These are phyloP conservation scores for Orbilia brochopaga DNA, from an alignment of 2,329 filamentous ascomycete genomes.

Conservation along the genomic window DNA sequence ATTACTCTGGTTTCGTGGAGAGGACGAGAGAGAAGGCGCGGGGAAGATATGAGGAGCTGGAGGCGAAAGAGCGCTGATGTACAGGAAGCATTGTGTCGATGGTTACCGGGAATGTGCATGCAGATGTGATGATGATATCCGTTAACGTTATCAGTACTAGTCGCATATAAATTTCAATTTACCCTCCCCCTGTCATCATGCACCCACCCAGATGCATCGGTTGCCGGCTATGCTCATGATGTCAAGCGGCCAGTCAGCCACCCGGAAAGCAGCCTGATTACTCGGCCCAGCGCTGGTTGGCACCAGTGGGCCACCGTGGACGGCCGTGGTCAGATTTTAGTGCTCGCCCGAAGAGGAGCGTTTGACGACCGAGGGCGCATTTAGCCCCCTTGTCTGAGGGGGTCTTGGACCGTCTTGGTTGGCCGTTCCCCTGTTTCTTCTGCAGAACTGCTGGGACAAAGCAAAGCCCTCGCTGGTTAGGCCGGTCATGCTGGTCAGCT, in stretches of 20 bases:
- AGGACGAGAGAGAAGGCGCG: slow-evolving; percentile 71
- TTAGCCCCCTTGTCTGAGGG: slow-evolving; percentile 1
- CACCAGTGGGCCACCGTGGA: not conserved
- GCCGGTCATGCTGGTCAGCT: slow-evolving; percentile 17
- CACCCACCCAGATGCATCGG: too few relatives aligned
- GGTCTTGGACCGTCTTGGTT: too few relatives aligned
- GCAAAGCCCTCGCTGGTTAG: slow-evolving; percentile 17
- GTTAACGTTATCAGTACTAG: not conserved
- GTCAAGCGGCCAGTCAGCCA: slow-evolving; percentile 7
- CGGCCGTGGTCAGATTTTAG: slow-evolving; percentile 41
- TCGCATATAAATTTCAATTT: not conserved
- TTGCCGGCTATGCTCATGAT: not conserved
- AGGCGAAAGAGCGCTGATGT: slow-evolving; percentile 34
- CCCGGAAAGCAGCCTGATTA: not conserved
- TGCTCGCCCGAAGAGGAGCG: not conserved
- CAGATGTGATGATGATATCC: too few relatives aligned
- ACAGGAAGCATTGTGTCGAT: not conserved
- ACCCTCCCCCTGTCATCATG: not conserved
- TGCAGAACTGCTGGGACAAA: not conserved
- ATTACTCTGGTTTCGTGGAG: slow-evolving; percentile 68
- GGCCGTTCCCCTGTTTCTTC: not conserved
- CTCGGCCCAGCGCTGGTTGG: not conserved
- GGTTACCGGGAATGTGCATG: too few relatives aligned
- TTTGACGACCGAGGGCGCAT: not conserved
- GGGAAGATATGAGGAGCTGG: slow-evolving; percentile 69